Conservation (phyloP, 75 land plant species). For the Picea sitchensis region DNA sequence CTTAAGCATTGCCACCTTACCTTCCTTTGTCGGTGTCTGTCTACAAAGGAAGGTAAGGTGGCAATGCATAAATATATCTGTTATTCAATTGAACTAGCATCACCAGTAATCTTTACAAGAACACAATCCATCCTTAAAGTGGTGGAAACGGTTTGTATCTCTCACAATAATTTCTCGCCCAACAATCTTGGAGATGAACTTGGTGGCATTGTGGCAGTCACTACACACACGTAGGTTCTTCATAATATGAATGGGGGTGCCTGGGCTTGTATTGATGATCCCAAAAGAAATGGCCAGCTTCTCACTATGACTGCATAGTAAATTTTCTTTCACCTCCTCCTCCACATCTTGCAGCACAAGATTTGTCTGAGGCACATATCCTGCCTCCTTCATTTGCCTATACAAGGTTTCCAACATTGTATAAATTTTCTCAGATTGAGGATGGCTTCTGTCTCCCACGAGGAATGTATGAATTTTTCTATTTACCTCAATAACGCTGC, state of each 20-base stretch:
- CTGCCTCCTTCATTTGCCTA: conserved; percentile 6
- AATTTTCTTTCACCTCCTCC: conserved; percentile 6
- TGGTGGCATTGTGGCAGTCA: conserved; percentile 14
- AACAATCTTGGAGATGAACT: conserved; percentile 16
- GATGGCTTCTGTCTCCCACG: conserved; percentile 10
- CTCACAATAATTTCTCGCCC: conserved; percentile 9
- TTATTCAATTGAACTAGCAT: not conserved
- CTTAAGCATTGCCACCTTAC: no score
- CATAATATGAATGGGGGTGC: conserved; percentile 6
- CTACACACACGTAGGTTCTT: conserved; percentile 12
- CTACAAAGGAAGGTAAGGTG: no score
- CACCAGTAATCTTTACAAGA: conserved; percentile 18
- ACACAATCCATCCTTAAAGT: conserved; percentile 18
- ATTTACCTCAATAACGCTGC: conserved; percentile 12
- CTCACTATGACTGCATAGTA: conserved; percentile 12
- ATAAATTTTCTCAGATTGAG: not conserved
- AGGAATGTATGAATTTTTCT: conserved; percentile 13
- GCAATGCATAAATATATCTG: not conserved
- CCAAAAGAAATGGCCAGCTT: conserved; percentile 14
- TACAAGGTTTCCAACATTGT: conserved; percentile 1
- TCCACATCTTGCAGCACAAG: not conserved
- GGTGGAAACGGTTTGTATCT: conserved; percentile 15
- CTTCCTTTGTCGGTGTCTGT: no score
- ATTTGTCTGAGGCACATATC: not conserved
- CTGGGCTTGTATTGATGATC: conserved; percentile 1